These are phyloP conservation scores for Phenoliferia sp. DNA, from an alignment of 1,284 basidiomycete genomes.

Conservation along the genomic window DNA sequence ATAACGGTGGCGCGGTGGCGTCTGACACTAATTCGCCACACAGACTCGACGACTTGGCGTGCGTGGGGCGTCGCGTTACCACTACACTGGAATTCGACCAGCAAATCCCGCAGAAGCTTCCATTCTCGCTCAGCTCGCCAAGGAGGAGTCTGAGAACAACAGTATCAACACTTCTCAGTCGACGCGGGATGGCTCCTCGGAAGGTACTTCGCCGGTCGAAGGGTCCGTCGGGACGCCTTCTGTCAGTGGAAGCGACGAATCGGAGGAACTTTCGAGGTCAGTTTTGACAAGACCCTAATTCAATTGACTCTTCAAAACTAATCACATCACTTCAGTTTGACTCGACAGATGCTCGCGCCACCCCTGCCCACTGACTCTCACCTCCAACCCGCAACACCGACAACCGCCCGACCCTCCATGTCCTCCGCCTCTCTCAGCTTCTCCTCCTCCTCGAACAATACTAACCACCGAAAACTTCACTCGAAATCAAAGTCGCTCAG, in stretches of 20 bases:
- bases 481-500: not conserved
- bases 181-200: not conserved
- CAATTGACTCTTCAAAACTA: too few species aligned
- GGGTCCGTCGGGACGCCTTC: not conserved
- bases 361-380: not conserved
- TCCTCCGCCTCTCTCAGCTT: not conserved
- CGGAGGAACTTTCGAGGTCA: not conserved
- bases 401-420: not conserved
- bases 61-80: conserved; percentile 86
- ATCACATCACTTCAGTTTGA: too few species aligned
- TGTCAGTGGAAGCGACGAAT: not conserved
- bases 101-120: not conserved
- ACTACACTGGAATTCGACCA: conserved; percentile 45
- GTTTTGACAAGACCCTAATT: too few species aligned
- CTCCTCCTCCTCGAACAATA: too few species aligned
- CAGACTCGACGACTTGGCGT: conserved; percentile 78
- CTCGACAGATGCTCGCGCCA: not conserved
- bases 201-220: not conserved
- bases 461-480: not conserved
- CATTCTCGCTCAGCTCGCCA: not conserved
- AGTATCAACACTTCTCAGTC: not conserved
- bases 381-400: not conserved
- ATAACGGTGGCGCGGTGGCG: not conserved
- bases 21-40: not conserved
- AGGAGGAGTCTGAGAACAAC: conserved; percentile 1